These are phyloP conservation scores for Wickerhamomyces strasburgensis DNA, from an alignment of 805 yeast genomes.

Conservation along the genomic window DNA sequence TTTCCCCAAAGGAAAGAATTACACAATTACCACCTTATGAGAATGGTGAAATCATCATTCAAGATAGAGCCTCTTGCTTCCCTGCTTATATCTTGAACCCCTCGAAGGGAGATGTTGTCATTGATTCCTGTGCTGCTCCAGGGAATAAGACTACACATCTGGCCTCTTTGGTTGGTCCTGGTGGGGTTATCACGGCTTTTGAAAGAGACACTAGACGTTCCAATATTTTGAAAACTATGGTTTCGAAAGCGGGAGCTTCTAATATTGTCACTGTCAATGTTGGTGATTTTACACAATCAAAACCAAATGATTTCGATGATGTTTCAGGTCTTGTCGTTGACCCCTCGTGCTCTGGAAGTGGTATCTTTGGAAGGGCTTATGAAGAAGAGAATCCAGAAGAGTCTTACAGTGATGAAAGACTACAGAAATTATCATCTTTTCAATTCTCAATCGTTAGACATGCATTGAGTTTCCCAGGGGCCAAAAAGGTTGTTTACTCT, in stretches of 20 bases:
- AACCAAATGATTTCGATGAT: slow-evolving; percentile 49
- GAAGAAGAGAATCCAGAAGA: slow-evolving; percentile 45
- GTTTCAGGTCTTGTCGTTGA: slow-evolving; percentile 86
- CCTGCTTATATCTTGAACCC: slow-evolving; percentile 84
- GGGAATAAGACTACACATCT: slow-evolving; percentile 96
- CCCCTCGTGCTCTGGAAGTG: slow-evolving; percentile 97
- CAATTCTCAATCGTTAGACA: slow-evolving; percentile 86
- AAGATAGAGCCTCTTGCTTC: slow-evolving; percentile 95
- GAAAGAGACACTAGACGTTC: slow-evolving; percentile 80
- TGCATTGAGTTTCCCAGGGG: slow-evolving; percentile 78
- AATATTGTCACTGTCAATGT: slow-evolving; percentile 42
- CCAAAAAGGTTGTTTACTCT: slow-evolving; percentile 77
- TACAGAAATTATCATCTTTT: slow-evolving; percentile 74
- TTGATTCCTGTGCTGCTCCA: slow-evolving; percentile 97
- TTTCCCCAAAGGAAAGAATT: slow-evolving; percentile 70
- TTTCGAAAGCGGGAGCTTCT: slow-evolving; percentile 66
- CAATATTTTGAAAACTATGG: slow-evolving; percentile 67
- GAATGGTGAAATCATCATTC: slow-evolving; percentile 78
- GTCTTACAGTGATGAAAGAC: slow-evolving; percentile 41
- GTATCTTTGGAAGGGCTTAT: slow-evolving; percentile 71
- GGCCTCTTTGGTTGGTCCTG: slow-evolving; percentile 55
- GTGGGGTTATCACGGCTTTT: slow-evolving; percentile 62
- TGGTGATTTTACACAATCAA: slow-evolving; percentile 40
- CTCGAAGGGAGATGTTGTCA: slow-evolving; percentile 52
- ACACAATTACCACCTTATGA: slow-evolving; percentile 65